phyloP scores from a whole-genome alignment of 2,329 filamentous ascomycete species.

The Colletotrichum sp. region DNA sequence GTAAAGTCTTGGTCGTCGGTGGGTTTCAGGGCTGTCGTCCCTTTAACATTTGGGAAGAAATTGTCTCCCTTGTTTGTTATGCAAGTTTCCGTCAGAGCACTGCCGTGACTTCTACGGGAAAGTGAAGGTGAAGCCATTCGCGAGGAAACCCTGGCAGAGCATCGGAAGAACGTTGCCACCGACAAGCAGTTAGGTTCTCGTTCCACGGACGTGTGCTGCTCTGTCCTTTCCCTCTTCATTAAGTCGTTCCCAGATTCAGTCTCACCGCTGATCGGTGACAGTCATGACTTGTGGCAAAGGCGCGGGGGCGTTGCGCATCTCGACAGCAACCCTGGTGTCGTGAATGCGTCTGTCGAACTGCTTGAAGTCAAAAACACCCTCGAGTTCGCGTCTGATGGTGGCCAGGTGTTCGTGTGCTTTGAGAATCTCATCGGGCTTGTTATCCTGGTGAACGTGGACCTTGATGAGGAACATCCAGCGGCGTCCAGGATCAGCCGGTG shows the following conservation, averaged over 20 bases:
- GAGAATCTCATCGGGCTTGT: slow-evolving; percentile 61
- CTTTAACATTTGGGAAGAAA: not conserved
- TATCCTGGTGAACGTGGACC: slow-evolving; percentile 59
- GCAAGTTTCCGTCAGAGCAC: not conserved
- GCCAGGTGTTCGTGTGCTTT: slow-evolving; percentile 59
- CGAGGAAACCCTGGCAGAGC: not conserved
- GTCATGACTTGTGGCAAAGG: slow-evolving; percentile 29
- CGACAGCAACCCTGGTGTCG: slow-evolving; percentile 53
- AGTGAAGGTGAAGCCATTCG: not conserved
- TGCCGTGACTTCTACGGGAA: not conserved
- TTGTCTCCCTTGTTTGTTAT: not conserved
- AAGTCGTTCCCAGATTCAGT: not conserved
- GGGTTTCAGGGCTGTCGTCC: not conserved
- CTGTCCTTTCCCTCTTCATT: not conserved
- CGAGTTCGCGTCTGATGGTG: slow-evolving; percentile 49
- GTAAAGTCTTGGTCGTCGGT: not conserved
- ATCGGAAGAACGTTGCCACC: not conserved
- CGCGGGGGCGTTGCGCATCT: slow-evolving; percentile 41
- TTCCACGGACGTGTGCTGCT: not conserved
- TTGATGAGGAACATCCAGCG: slow-evolving; percentile 63
- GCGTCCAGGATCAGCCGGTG: slow-evolving; percentile 52
- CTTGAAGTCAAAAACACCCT: slow-evolving; percentile 58
- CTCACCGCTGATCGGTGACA: slow-evolving; percentile 18
- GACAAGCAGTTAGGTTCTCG: not conserved
- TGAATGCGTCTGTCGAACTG: slow-evolving; percentile 56